Evolutionary conservation across 2,329 filamentous ascomycete genomes (phyloP).

Genomic region (Colletotrichum phormii): DNA sequence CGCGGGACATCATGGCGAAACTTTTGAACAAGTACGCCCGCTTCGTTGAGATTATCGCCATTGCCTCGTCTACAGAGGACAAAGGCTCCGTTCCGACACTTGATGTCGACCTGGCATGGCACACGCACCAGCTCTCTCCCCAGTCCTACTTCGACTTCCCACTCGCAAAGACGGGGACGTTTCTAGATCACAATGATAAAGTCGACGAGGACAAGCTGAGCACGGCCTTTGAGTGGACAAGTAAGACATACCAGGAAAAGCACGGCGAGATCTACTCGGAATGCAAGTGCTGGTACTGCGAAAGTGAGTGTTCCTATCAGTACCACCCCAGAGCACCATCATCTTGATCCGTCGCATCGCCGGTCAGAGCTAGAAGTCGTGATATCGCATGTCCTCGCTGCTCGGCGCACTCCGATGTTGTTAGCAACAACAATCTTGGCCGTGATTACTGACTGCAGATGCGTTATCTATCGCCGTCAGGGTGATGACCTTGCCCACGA

Average conservation of each 20-base stretch:
- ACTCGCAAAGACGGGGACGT: conserved; percentile 56
- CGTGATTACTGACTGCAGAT: conserved; percentile 1
- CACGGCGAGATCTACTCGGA: conserved; percentile 75
- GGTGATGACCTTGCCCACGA: conserved; percentile 62
- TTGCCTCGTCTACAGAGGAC: conserved; percentile 45
- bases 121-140: conserved; percentile 78
- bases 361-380: not conserved
- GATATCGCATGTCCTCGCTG: not conserved
- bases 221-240: conserved; percentile 75
- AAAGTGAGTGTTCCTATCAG: conserved; percentile 52
- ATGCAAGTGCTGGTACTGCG: conserved; percentile 84
- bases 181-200: conserved; percentile 87
- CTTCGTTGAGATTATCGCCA: conserved; percentile 68
- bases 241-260: conserved; percentile 70
- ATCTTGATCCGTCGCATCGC: not conserved
- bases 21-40: conserved; percentile 70
- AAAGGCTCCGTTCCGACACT: conserved; percentile 72
- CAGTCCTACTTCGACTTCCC: conserved; percentile 69
- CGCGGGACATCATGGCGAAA: conserved; percentile 67
- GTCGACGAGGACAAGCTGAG: conserved; percentile 75
- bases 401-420: conserved; percentile 12
- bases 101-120: conserved; percentile 78
- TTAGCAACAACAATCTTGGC: not conserved
- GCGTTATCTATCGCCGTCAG: conserved; percentile 58
- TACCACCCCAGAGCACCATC: not conserved